Base-by-base conservation (phyloP, 495 filamentous ascomycete genomes). In the Tetracladium setigerum region DNA sequence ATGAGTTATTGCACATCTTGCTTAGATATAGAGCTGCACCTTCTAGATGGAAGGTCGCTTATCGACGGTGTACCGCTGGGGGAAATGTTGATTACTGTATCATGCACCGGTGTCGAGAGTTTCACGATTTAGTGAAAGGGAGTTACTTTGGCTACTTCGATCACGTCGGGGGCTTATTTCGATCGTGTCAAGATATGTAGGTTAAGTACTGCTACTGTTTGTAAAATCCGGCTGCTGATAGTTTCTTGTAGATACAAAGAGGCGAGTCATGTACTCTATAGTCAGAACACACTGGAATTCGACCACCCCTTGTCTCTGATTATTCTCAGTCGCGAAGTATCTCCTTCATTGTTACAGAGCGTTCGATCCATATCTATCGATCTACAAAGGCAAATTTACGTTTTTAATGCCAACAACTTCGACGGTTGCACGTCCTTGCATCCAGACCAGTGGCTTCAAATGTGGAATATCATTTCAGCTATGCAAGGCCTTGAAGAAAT, bases 401-500 rank as follows among this genome's bases (percentile, higher is more conserved):
- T 13, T 22, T 16, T 24, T 11, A 9, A 16, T 1, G 30, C 4
- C 10, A 6, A 13, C 6, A n/a, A n/a, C n/a, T n/a, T n/a, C n/a
- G n/a, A n/a, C n/a, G 14, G 6, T 18, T 19, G 10, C 6, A 34
- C 2, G 14, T 38, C 11, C 16, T 39, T 31, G 6, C 18, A 30
- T 16, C 18, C 17, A 11, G 7, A n/a, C n/a, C 30, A 30, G 2
- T 47, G 45, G 45, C 15, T n/a, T 4, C 14, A 27, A 15, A 38
- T 37, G 33, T 47, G 45, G 45, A 15, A 39, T 12, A 13, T 40
- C 10, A 40, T 47, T 19, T 6, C 34, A 9, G 15, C 8, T 10
- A 47, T 47, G 45, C 14, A 39, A 15, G 35, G 45, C 8, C 36
- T 47, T 12, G 45, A 47, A 47, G 5, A 39, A 16, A 31, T 39